Conservation (phyloP, 2,329 filamentous ascomycete genomes). For the Scedosporium dehoogii region DNA sequence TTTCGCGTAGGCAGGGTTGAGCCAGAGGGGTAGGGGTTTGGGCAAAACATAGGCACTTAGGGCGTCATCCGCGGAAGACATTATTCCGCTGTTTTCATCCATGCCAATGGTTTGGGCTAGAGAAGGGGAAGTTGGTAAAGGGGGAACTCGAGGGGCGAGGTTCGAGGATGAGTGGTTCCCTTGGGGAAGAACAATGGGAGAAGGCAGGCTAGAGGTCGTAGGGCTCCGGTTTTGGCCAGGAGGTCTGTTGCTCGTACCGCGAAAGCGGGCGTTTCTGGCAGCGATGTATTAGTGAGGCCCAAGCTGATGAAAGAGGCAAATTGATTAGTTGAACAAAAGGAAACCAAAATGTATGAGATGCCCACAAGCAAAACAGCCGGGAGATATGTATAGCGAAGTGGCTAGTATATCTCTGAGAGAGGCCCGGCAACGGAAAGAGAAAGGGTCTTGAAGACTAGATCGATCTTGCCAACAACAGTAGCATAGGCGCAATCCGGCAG, state of each 20-base stretch:
- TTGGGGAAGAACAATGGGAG: slow-evolving; percentile 37
- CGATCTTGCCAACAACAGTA: not conserved
- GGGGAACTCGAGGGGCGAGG: slow-evolving; percentile 44
- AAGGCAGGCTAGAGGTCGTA: slow-evolving; percentile 35
- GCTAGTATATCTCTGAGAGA: not conserved
- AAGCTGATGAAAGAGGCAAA: slow-evolving; percentile 34
- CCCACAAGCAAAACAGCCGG: slow-evolving; percentile 30
- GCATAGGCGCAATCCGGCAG: not conserved
- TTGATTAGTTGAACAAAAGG: slow-evolving; percentile 31
- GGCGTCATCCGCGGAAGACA: slow-evolving; percentile 40
- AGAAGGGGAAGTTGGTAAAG: slow-evolving; percentile 53
- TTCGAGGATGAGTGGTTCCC: slow-evolving; percentile 40
- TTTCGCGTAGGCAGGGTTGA: slow-evolving; percentile 64
- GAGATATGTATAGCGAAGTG: not conserved
- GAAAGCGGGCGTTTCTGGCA: slow-evolving; percentile 46
- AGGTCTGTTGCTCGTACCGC: slow-evolving; percentile 41
- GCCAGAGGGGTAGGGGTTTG: slow-evolving; percentile 60
- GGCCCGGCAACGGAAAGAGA: not conserved
- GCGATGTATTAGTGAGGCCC: slow-evolving; percentile 4
- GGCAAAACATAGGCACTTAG: slow-evolving; percentile 55
- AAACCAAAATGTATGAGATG: slow-evolving; percentile 34
- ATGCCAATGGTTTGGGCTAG: slow-evolving; percentile 59
- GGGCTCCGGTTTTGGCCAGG: slow-evolving; percentile 43
- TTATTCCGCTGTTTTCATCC: slow-evolving; percentile 46
- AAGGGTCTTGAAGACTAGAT: not conserved